Evolutionary conservation across 2,329 filamentous ascomycete genomes (phyloP).

Genomic region (Calonectria pauciramosa): DNA sequence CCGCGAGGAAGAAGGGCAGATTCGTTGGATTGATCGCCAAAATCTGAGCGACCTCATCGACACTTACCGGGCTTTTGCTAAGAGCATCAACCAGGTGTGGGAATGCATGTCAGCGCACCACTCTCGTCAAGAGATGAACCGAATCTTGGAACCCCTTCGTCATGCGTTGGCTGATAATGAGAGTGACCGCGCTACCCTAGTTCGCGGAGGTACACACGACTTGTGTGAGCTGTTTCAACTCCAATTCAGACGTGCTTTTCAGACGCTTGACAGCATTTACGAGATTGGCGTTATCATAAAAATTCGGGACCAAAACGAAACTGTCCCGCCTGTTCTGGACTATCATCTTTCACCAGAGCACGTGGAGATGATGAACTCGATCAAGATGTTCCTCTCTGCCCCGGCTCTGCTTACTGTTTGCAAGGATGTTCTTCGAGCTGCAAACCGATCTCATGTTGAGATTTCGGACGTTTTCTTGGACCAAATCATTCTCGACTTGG

Average conservation of each 20-base stretch:
- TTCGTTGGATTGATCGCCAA: constrained; percentile 46
- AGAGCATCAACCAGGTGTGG: constrained; percentile 38
- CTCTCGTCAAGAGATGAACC: constrained; percentile 44
- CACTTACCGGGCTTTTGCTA: constrained; percentile 40
- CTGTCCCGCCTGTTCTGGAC: constrained; percentile 42
- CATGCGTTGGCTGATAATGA: constrained; percentile 38
- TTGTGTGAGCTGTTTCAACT: constrained; percentile 39
- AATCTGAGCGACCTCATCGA: constrained; percentile 40
- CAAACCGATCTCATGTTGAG: constrained; percentile 10
- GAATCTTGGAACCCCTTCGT: constrained; percentile 40
- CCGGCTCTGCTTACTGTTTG: constrained; percentile 45
- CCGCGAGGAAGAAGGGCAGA: constrained; percentile 25
- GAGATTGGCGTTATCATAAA: constrained; percentile 46
- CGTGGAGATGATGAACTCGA: constrained; percentile 34
- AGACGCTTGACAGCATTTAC: constrained; percentile 44
- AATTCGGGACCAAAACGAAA: constrained; percentile 39
- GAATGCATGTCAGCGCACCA: constrained; percentile 31
- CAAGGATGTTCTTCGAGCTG: constrained; percentile 38
- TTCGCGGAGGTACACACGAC: constrained; percentile 33
- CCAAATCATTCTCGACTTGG: constrained; percentile 46
- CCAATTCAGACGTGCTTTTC: constrained; percentile 36
- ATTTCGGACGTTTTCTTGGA: constrained; percentile 45
- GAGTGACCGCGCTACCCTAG: constrained; percentile 33
- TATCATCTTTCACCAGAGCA: constrained; percentile 35
- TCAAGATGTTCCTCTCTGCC: constrained; percentile 45